Evolutionary conservation across 2,329 filamentous ascomycete genomes (phyloP).

Genomic region (Penicillium janthinellum): DNA sequence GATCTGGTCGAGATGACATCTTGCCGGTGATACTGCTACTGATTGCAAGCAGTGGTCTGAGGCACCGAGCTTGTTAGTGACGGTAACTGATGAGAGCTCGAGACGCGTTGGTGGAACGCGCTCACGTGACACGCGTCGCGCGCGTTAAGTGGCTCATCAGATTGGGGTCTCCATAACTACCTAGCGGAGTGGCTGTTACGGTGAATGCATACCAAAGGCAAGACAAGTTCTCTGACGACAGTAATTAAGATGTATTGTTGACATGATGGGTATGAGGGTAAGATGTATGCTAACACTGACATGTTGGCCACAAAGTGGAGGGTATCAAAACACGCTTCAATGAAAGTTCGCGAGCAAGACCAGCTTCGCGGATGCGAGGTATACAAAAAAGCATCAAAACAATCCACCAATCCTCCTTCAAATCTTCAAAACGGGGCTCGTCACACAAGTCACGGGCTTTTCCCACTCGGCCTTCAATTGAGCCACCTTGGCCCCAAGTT

Average conservation of each 20-base stretch:
- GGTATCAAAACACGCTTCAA: constrained; percentile 30
- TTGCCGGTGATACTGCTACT: constrained; percentile 30
- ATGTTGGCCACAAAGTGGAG: constrained; percentile 24
- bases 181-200: not conserved
- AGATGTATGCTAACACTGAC: constrained; percentile 16
- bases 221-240: not conserved
- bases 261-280: constrained; percentile 21
- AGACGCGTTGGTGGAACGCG: constrained; percentile 31
- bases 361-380: constrained; percentile 27
- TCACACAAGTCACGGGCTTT: constrained; percentile 17
- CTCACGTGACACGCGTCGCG: constrained; percentile 41
- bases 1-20: constrained; percentile 72
- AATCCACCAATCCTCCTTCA: constrained; percentile 16
- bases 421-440: constrained; percentile 12
- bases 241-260: constrained; percentile 19
- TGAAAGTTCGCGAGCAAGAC: constrained; percentile 29
- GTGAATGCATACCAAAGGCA: not conserved
- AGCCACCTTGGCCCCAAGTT: constrained; percentile 38
- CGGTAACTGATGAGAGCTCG: constrained; percentile 15
- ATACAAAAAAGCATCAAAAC: constrained; percentile 19
- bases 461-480: constrained; percentile 33
- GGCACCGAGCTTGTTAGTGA: constrained; percentile 8
- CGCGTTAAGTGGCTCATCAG: constrained; percentile 27
- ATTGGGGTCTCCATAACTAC: not conserved
- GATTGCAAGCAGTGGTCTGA: constrained; percentile 11